Base-by-base conservation (phyloP, 305 asterid species). In the Petunia hybrid region DNA sequence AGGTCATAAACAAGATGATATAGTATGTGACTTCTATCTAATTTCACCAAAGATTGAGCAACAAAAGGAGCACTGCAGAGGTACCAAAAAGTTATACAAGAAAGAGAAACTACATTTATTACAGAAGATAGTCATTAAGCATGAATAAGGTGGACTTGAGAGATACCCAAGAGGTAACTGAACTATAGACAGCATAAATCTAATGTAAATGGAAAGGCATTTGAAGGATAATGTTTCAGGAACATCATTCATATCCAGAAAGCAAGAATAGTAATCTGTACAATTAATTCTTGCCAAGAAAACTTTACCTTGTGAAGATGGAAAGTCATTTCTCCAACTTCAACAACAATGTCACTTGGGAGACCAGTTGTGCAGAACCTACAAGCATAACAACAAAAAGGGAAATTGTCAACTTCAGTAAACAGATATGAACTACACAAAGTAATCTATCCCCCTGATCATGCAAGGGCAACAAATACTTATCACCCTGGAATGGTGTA, bases 311-410 rank as follows among this genome's bases (percentile, higher is more conserved):
- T 95, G 91, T 95, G 99, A 71, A 95, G 98, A 87, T 93, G 98
- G 87, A 95, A 95, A 22, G 99, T 89, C 99, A 95, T 95, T 81
- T 92, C 97, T 80, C 89, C 98, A 87, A 95, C 97, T 88, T 92
- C 97, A 35, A 95, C 98, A 80, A 91, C 88, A 36, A 95, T 86
- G 89, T 95, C 99, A 76, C 98, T 95, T 41, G 99, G 99, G 76
- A 95, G 97, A 80, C 99, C 99, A 55, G 95, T 89, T 6, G 97
- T 91, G 93, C 97, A 93, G 85, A 95, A 93, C 99, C 99, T 95
- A 77, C 14, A 45, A 53, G n/a, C 81, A 77, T 61, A 83, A 57
- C 41, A 81, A 63, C n/a, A 76, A 51, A 22, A 68, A 53, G 77
- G 22, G 13, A 67, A 85, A 63, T 53, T 51, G 77, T 53, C 38